Evolutionary conservation across 768 basidiomycete species (phyloP).

Genomic region (Tulasnella sp.): DNA sequence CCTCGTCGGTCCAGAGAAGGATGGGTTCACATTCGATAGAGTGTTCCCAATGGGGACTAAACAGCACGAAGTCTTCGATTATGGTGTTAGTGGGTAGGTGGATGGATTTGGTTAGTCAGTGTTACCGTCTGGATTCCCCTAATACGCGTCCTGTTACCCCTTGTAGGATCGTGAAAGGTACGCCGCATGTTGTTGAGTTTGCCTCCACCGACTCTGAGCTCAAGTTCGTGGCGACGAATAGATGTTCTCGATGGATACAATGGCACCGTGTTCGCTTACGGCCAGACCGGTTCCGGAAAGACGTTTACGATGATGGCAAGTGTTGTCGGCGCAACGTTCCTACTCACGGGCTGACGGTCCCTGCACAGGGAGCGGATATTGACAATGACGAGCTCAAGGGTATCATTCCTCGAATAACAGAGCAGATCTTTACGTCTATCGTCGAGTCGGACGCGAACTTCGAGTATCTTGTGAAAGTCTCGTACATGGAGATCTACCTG

Average conservation of each 20-base stretch:
- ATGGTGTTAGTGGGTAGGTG: conserved; percentile 90
- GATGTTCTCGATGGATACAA: conserved; percentile 99
- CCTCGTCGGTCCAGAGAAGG: conserved; percentile 85
- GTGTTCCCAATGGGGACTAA: conserved; percentile 91
- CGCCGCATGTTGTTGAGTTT: conserved; percentile 10
- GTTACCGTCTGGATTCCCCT: conserved; percentile 11
- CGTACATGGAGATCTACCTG: conserved; percentile 99
- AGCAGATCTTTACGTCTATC: conserved; percentile 98
- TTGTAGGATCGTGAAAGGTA: conserved; percentile 86
- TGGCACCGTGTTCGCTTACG: conserved; percentile 63
- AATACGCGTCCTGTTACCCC: conserved; percentile 25
- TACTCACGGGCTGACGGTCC: conserved; percentile 8
- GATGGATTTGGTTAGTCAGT: conserved; percentile 10
- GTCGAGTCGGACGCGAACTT: conserved; percentile 92
- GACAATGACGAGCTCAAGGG: conserved; percentile 92
- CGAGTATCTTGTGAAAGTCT: conserved; percentile 99
- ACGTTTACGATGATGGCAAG: conserved; percentile 98
- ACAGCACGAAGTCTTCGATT: conserved; percentile 96
- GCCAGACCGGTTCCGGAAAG: conserved; percentile 87
- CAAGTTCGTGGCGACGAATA: conserved; percentile 42
- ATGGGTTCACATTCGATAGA: conserved; percentile 97
- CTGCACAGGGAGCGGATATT: conserved; percentile 88
- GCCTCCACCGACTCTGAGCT: neutral
- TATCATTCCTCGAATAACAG: conserved; percentile 96
- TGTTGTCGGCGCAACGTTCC: conserved; percentile 32